A percentile compares a stretch with the other conserved stretches of the same genome.
These are phyloP conservation scores for Canavalia ensiformis DNA, from an alignment of 306 rosid genomes.

Conservation along the genomic window DNA sequence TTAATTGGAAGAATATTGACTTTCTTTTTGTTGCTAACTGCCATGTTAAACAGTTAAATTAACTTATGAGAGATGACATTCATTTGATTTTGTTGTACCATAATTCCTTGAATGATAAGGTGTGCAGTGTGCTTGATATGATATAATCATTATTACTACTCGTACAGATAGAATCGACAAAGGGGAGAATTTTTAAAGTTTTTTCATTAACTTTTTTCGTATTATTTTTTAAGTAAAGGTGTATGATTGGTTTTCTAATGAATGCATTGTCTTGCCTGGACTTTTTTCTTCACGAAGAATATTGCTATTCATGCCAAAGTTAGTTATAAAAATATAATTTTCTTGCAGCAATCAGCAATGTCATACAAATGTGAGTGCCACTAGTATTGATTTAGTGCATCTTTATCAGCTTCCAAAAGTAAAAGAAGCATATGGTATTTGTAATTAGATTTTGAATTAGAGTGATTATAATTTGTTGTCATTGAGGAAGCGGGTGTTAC, in stretches of 20 bases:
- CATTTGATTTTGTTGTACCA: constrained; percentile 58
- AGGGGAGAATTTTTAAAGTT: neutral
- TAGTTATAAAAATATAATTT: neutral
- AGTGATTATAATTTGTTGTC: too few relatives aligned
- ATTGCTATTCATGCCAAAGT: neutral
- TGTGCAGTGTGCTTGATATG: constrained; percentile 50
- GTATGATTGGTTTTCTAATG: constrained; percentile 17
- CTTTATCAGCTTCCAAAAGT: neutral
- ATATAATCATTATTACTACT: constrained; percentile 37
- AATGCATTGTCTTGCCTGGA: neutral
- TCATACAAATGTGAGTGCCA: neutral
- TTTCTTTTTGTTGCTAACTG: constrained; percentile 58
- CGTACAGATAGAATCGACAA: constrained; percentile 40
- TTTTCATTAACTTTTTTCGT: neutral
- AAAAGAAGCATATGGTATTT: neutral
- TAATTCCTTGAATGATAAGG: constrained; percentile 56
- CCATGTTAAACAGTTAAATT: constrained; percentile 51
- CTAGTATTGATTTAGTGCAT: neutral
- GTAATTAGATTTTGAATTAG: too few relatives aligned
- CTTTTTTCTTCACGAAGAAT: neutral
- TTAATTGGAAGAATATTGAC: constrained; percentile 58
- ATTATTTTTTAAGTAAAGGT: neutral
- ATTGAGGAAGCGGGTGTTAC: too few relatives aligned
- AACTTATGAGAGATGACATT: constrained; percentile 46
- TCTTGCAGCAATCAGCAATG: neutral